Evolutionary conservation across 768 basidiomycete genomes (phyloP).

Genomic region (Naganishia kalamii): DNA sequence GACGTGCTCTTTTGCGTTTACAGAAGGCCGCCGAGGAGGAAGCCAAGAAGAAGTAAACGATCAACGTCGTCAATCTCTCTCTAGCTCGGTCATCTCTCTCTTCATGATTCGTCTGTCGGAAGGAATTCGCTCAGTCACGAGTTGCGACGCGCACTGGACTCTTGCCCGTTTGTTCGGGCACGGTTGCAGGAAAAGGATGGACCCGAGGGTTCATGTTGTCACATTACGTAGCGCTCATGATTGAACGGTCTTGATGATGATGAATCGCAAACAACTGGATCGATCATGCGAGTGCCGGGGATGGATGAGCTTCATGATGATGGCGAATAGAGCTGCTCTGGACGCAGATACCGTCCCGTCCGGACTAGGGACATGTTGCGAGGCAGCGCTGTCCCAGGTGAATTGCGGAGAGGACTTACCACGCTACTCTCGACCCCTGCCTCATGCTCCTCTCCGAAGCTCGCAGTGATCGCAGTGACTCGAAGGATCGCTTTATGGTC

Average conservation of each 20-base stretch:
- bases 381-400: no score
- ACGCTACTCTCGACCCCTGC: no score
- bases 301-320: no score
- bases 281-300: not conserved
- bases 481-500: no score
- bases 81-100: conserved; percentile 4
- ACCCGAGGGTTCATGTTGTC: not conserved
- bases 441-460: no score
- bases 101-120: not conserved
- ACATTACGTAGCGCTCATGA: conserved; percentile 8
- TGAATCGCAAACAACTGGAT: not conserved
- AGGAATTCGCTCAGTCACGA: not conserved
- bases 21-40: conserved; percentile 42
- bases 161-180: not conserved
- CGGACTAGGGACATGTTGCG: no score
- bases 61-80: not conserved
- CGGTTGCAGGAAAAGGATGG: not conserved
- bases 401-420: no score
- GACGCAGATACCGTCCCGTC: no score
- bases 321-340: no score
- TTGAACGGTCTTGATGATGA: conserved; percentile 11
- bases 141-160: not conserved
- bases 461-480: no score
- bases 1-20: not conserved
- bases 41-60: conserved; percentile 33